A percentile compares a stretch with the other conserved stretches of the same genome.
These are phyloP conservation scores for Durotheca rogersii DNA, from an alignment of 495 filamentous ascomycete genomes.

Conservation along the genomic window DNA sequence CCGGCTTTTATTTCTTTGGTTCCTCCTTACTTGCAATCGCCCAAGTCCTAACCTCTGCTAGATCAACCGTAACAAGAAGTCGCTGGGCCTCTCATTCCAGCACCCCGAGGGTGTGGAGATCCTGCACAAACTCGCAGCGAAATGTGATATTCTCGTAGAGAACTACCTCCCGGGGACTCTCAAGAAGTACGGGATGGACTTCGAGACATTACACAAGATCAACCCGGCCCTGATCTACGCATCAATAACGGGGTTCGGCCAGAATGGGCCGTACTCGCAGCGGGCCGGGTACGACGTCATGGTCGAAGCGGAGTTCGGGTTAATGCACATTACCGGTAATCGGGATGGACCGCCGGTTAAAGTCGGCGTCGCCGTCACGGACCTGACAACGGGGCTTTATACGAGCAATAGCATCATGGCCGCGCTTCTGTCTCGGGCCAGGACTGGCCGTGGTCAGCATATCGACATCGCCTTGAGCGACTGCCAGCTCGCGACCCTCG, in stretches of 20 bases:
- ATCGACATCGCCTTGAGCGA: slow-evolving; percentile 91
- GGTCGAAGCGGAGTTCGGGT: slow-evolving; percentile 96
- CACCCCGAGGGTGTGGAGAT: slow-evolving; percentile 80
- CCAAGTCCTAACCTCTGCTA: slow-evolving; percentile 36
- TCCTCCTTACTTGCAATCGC: too few relatives aligned
- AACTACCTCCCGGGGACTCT: slow-evolving; percentile 92
- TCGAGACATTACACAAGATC: slow-evolving; percentile 69
- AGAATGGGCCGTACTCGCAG: slow-evolving; percentile 87
- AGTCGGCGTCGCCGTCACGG: slow-evolving; percentile 95
- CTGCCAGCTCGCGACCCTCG: slow-evolving; percentile 88
- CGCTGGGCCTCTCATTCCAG: slow-evolving; percentile 86
- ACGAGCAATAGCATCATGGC: slow-evolving; percentile 98
- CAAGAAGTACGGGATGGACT: slow-evolving; percentile 91
- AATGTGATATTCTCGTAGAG: slow-evolving; percentile 91
- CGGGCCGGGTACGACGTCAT: slow-evolving; percentile 98
- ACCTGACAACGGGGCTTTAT: slow-evolving; percentile 94
- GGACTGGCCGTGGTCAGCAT: slow-evolving; percentile 69
- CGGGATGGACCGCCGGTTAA: slow-evolving; percentile 91
- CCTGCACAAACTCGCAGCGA: slow-evolving; percentile 76
- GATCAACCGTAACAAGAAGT: slow-evolving; percentile 98
- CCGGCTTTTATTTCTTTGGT: too few relatives aligned
- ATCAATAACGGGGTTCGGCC: slow-evolving; percentile 70
- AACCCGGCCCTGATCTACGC: slow-evolving; percentile 76
- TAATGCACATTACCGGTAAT: slow-evolving; percentile 96
- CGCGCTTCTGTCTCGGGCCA: slow-evolving; percentile 69